These are phyloP conservation scores for Cynara cardunculus DNA, from an alignment of 129 eudicot genomes.

Conservation along the genomic window DNA sequence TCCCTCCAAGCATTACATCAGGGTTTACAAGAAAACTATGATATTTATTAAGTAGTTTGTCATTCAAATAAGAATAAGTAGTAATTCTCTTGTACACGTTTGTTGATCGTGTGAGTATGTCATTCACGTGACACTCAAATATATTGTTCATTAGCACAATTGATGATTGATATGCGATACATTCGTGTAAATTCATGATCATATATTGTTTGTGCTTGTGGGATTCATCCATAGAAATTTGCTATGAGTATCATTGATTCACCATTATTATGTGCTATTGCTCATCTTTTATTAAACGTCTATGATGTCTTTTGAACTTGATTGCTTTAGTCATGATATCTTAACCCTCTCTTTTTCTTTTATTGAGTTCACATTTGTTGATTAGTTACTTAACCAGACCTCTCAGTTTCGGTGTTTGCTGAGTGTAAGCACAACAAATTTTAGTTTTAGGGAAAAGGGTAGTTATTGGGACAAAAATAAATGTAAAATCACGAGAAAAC, in stretches of 20 bases:
- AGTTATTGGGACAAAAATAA: background rate
- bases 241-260: conserved; percentile 21
- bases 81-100: background rate
- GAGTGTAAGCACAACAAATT: background rate
- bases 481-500: background rate
- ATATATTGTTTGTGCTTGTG: conserved; percentile 18
- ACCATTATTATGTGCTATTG: conserved; percentile 10
- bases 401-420: background rate
- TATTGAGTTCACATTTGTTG: background rate
- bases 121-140: conserved; percentile 1
- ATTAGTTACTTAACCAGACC: background rate
- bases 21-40: background rate
- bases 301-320: conserved; percentile 6
- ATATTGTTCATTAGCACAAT: background rate
- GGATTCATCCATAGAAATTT: conserved; percentile 9
- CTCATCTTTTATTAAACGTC: background rate
- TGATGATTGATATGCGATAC: background rate
- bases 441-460: background rate
- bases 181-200: conserved; percentile 19
- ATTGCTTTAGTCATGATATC: background rate
- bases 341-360: background rate
- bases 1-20: background rate
- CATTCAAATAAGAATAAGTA: background rate
- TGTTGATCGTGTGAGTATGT: background rate
- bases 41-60: background rate